Conservation (phyloP, 495 filamentous ascomycete genomes). For the Aspergillus nidulans region DNA sequence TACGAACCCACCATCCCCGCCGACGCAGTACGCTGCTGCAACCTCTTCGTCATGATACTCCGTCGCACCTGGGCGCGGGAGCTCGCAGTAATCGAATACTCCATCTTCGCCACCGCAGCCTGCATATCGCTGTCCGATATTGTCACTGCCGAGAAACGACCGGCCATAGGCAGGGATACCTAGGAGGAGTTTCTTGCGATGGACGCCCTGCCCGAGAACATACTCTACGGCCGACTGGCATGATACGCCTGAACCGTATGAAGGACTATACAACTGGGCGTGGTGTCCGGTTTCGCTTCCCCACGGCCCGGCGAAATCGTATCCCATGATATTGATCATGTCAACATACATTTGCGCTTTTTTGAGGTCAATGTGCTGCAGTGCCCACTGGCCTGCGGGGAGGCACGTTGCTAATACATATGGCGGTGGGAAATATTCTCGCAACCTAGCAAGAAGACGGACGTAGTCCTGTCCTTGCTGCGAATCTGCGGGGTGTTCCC, state of each 20-base stretch:
- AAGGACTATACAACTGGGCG: constrained; percentile 67
- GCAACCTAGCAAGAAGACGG: constrained; percentile 62
- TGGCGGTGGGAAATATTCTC: constrained; percentile 65
- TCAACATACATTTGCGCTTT: constrained; percentile 65
- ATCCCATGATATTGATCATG: constrained; percentile 78
- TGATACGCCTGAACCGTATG: constrained; percentile 45
- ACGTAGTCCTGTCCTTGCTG: constrained; percentile 72
- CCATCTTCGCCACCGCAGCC: constrained; percentile 72
- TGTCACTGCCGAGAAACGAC: constrained; percentile 66
- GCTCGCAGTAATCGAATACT: constrained; percentile 73
- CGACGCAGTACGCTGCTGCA: constrained; percentile 72
- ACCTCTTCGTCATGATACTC: constrained; percentile 65
- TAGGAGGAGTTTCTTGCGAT: constrained; percentile 68
- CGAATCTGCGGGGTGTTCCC: constrained; percentile 75
- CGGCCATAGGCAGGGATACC: constrained; percentile 79
- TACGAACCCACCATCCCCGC: constrained; percentile 80
- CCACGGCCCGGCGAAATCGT: constrained; percentile 87
- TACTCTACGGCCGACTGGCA: constrained; percentile 64
- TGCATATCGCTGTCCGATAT: constrained; percentile 58
- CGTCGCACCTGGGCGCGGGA: constrained; percentile 66
- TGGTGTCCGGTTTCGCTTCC: constrained; percentile 67
- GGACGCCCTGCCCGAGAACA: constrained; percentile 61
- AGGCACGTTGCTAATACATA: constrained; percentile 79
- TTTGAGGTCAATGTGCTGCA: constrained; percentile 71
- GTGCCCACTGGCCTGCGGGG: constrained; percentile 68